Evolutionary conservation across 176 grass and related monocot species (phyloP).

Genomic region (Cocos nucifera): DNA sequence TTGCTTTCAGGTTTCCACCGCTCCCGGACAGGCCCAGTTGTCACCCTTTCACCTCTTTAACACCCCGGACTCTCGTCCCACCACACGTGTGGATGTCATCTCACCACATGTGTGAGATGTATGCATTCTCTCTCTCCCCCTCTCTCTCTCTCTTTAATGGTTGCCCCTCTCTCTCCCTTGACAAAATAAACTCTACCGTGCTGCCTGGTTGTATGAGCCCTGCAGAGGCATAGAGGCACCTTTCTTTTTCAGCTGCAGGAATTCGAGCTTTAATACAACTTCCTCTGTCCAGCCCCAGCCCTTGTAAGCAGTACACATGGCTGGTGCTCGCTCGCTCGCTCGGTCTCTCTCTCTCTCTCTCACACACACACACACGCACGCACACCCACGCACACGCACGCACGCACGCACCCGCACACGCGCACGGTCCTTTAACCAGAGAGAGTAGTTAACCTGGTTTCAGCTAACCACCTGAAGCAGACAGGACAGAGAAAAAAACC

Average conservation of each 20-base stretch:
- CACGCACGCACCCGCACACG: too few species aligned
- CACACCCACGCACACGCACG: too few species aligned
- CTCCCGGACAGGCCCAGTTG: constrained; percentile 39
- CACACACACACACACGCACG: too few species aligned
- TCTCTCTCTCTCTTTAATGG: background rate
- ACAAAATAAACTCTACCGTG: constrained; percentile 1
- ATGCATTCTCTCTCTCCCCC: too few species aligned
- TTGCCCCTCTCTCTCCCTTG: background rate
- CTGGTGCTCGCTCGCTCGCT: too few species aligned
- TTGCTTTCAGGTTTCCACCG: background rate
- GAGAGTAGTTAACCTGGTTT: too few species aligned
- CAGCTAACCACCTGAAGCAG: too few species aligned
- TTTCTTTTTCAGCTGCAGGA: background rate
- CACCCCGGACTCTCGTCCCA: constrained; percentile 33
- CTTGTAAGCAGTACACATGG: too few species aligned
- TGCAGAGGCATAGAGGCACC: background rate
- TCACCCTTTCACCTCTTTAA: constrained; percentile 46
- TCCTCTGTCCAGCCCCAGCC: background rate
- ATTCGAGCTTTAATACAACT: background rate
- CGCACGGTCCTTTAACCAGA: too few species aligned
- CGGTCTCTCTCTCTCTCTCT: too few species aligned
- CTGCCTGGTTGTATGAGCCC: constrained; percentile 1
- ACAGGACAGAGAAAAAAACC: too few species aligned
- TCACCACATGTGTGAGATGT: constrained; percentile 44
- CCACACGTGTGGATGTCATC: constrained; percentile 78